These are phyloP conservation scores for Myriosclerotinia duriaeana DNA, from an alignment of 2,329 filamentous ascomycete species.

Conservation along the genomic window DNA sequence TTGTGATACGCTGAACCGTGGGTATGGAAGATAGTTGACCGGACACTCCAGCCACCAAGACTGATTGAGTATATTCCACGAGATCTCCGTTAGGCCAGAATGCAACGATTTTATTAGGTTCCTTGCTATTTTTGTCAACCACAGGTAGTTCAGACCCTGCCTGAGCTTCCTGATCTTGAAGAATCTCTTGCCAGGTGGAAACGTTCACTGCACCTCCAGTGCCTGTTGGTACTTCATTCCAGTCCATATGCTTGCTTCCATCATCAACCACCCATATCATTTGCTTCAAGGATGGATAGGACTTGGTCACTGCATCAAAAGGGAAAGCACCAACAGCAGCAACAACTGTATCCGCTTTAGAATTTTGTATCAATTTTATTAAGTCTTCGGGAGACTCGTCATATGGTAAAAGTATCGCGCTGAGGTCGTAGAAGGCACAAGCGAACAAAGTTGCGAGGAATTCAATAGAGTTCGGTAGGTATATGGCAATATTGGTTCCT, in stretches of 20 bases:
- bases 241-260: slow-evolving; percentile 89
- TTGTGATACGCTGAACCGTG: slow-evolving; percentile 67
- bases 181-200: slow-evolving; percentile 88
- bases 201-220: slow-evolving; percentile 74
- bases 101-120: slow-evolving; percentile 56
- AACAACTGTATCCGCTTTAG: slow-evolving; percentile 77
- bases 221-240: slow-evolving; percentile 82
- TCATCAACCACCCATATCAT: slow-evolving; percentile 92
- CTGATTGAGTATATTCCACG: slow-evolving; percentile 77
- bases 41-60: slow-evolving; percentile 83
- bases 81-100: slow-evolving; percentile 71
- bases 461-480: slow-evolving; percentile 91
- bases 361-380: slow-evolving; percentile 68
- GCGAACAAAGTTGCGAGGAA: slow-evolving; percentile 80
- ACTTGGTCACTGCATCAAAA: slow-evolving; percentile 68
- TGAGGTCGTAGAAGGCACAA: slow-evolving; percentile 79
- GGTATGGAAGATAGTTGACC: slow-evolving; percentile 76
- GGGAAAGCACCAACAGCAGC: slow-evolving; percentile 85
- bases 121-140: slow-evolving; percentile 53
- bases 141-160: slow-evolving; percentile 64
- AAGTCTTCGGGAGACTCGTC: slow-evolving; percentile 69
- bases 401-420: slow-evolving; percentile 81
- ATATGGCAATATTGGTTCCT: slow-evolving; percentile 78
- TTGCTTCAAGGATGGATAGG: slow-evolving; percentile 69
- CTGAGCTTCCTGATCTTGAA: slow-evolving; percentile 65